phyloP scores from a whole-genome alignment of 192 early-diverging fungal species.

The Coemansia sp. region DNA sequence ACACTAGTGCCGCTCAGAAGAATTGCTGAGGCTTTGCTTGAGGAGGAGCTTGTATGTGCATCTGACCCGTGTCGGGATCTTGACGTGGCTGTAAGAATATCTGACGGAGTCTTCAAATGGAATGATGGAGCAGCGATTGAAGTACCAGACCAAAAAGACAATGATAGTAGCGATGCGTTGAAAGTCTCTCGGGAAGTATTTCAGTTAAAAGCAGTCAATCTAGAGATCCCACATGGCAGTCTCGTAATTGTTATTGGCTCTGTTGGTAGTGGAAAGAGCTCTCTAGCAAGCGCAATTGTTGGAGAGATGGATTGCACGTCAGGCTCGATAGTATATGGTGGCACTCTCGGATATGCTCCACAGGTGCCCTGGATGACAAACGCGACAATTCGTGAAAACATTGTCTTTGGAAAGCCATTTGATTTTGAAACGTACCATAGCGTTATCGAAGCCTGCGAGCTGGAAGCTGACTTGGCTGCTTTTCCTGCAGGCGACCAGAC shows the following conservation, averaged over 20 bases:
- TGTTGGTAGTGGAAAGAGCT: slow-evolving; percentile 71
- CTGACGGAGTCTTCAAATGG: slow-evolving; percentile 31
- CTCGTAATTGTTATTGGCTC: slow-evolving; percentile 64
- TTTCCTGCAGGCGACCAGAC: slow-evolving; percentile 70
- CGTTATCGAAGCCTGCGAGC: slow-evolving; percentile 67
- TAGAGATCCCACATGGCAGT: slow-evolving; percentile 55
- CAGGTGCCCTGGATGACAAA: slow-evolving; percentile 62
- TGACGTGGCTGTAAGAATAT: slow-evolving; percentile 25
- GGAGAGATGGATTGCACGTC: slow-evolving; percentile 59
- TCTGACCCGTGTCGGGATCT: slow-evolving; percentile 2
- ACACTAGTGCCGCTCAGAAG: slow-evolving; percentile 35
- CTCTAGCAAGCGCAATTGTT: slow-evolving; percentile 53
- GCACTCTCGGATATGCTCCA: slow-evolving; percentile 54
- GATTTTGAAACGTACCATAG: slow-evolving; percentile 62
- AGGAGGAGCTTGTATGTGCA: slow-evolving; percentile 32
- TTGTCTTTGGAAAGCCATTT: slow-evolving; percentile 68
- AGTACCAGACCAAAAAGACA: no score
- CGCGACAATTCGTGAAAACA: slow-evolving; percentile 68
- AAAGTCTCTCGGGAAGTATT: not conserved
- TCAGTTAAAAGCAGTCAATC: slow-evolving; percentile 42
- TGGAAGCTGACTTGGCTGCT: slow-evolving; percentile 67
- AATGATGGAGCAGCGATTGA: no score
- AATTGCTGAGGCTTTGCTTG: slow-evolving; percentile 33
- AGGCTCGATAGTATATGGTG: slow-evolving; percentile 44
- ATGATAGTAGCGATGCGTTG: not conserved